Conservation (phyloP, 192 early-diverging fungal genomes). For the Podila minutissima region DNA sequence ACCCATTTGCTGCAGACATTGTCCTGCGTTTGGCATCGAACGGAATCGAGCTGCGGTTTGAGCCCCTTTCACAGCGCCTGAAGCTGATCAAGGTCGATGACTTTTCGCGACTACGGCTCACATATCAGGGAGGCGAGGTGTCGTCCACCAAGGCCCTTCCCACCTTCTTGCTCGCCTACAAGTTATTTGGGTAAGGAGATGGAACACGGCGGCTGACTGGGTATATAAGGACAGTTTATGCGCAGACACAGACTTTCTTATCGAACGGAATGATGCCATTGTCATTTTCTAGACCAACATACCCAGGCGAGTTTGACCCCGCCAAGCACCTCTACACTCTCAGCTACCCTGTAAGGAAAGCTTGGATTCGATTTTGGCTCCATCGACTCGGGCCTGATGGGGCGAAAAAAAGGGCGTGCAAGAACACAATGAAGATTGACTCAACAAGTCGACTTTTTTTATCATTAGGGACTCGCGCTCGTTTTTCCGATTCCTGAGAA, state of each 20-base stretch:
- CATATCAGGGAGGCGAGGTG: slow-evolving; percentile 67
- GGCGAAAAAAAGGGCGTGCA: neutral
- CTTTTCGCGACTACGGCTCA: slow-evolving; percentile 61
- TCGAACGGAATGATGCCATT: neutral
- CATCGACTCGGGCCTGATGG: no score
- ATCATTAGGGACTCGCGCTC: slow-evolving; percentile 71
- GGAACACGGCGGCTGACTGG: neutral
- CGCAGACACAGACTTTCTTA: neutral
- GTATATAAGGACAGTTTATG: neutral
- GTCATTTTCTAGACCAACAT: slow-evolving; percentile 57
- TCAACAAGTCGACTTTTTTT: neutral
- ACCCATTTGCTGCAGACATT: slow-evolving; percentile 55
- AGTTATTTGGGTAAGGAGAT: slow-evolving; percentile 69
- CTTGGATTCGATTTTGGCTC: no score
- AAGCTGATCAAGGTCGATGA: slow-evolving; percentile 72
- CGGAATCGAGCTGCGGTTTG: slow-evolving; percentile 68
- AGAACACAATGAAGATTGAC: neutral
- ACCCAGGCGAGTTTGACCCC: slow-evolving; percentile 69
- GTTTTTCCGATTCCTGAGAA: slow-evolving; percentile 74
- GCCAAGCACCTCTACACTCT: slow-evolving; percentile 65
- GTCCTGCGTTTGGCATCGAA: slow-evolving; percentile 53
- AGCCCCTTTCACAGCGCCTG: slow-evolving; percentile 66
- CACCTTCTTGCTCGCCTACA: slow-evolving; percentile 74
- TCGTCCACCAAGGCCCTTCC: slow-evolving; percentile 71
- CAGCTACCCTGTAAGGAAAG: slow-evolving; percentile 71